phyloP scores from a whole-genome alignment of 306 rosid genomes.

The Dicorynia guianensis region DNA sequence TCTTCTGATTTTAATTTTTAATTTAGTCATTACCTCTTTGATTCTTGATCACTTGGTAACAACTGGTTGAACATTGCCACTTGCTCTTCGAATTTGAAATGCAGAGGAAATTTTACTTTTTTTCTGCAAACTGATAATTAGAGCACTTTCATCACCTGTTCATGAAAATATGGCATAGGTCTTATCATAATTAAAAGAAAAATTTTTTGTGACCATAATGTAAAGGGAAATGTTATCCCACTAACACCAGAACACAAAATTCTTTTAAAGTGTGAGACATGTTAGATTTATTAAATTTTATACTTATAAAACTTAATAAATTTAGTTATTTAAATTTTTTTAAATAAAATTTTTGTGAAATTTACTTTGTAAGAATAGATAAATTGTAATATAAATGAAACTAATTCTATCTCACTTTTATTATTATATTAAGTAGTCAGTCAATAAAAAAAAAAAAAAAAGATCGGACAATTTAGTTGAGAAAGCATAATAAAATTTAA shows the following conservation, averaged over 20 bases:
- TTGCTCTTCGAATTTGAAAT: conserved; percentile 56
- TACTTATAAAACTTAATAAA: too few relatives aligned
- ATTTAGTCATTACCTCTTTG: conserved; percentile 25
- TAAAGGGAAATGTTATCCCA: too few relatives aligned
- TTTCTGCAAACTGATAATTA: conserved; percentile 19
- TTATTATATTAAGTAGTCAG: conserved; percentile 3
- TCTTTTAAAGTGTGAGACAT: too few relatives aligned
- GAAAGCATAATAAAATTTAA: conserved; percentile 1
- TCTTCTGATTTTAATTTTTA: background rate
- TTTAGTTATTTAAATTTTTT: too few relatives aligned
- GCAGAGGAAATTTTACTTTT: conserved; percentile 5
- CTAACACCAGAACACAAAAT: too few relatives aligned
- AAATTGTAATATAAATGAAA: background rate
- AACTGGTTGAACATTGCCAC: conserved; percentile 46
- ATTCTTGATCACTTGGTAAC: conserved; percentile 59
- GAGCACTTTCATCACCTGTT: background rate
- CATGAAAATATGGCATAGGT: background rate
- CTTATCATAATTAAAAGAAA: too few relatives aligned
- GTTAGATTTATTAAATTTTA: too few relatives aligned
- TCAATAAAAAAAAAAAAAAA: background rate
- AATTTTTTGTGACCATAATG: too few relatives aligned
- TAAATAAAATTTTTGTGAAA: too few relatives aligned
- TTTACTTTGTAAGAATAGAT: too few relatives aligned
- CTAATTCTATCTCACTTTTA: background rate
- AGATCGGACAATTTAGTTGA: conserved; percentile 10